Percentiles rank a stretch among this genome's conserved stretches.
These are phyloP conservation scores for Populus trichocarpa DNA, from an alignment of 441 rosid species.

Conservation along the genomic window DNA sequence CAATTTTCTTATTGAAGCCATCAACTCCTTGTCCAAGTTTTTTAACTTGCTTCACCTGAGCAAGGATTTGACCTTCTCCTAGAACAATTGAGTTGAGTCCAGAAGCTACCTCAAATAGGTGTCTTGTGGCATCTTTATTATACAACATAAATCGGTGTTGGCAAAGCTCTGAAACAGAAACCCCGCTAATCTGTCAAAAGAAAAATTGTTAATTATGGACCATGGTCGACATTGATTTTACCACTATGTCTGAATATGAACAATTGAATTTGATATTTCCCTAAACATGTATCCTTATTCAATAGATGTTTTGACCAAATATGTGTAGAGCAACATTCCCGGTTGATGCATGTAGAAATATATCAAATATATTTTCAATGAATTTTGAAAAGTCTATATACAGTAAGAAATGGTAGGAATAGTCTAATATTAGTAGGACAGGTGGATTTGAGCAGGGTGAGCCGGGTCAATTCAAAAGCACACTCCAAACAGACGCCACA, in stretches of 20 bases:
- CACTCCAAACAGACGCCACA: not conserved
- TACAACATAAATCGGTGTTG: slow-evolving; percentile 43
- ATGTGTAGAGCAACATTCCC: not conserved
- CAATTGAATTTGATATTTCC: not conserved
- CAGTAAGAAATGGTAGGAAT: not conserved
- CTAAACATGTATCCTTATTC: not conserved
- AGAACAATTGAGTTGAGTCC: slow-evolving; percentile 64
- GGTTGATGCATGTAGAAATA: not conserved
- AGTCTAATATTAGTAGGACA: not conserved
- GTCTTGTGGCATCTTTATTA: slow-evolving; percentile 70
- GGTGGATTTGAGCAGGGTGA: not conserved
- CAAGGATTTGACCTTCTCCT: slow-evolving; percentile 87
- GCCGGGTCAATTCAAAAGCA: not conserved
- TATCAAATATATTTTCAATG: not conserved
- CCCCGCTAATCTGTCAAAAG: slow-evolving; percentile 37
- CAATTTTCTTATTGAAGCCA: slow-evolving; percentile 72
- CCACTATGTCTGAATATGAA: too few species aligned
- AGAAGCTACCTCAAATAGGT: slow-evolving; percentile 70
- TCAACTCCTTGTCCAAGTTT: slow-evolving; percentile 66
- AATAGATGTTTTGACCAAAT: too few species aligned
- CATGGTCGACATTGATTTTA: not conserved
- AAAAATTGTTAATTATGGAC: not conserved
- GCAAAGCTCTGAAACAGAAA: slow-evolving; percentile 59
- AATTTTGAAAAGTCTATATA: not conserved
- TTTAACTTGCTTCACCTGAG: slow-evolving; percentile 86